phyloP scores from a whole-genome alignment of 108 stramenopile species.

The Fistulifera solaris region DNA sequence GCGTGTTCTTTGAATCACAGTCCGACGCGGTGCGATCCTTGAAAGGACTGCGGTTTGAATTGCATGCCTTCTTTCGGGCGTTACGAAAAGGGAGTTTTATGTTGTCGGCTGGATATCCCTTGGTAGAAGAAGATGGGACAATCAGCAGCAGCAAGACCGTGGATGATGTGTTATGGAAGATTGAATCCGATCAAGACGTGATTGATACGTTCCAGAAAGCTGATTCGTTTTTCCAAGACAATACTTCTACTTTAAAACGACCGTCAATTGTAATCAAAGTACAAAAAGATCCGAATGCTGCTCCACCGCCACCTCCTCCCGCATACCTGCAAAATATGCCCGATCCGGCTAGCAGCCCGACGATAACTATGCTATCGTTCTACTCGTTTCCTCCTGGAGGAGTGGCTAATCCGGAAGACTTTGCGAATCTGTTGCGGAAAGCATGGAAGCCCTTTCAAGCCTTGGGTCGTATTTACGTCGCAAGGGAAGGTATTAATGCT shows the following conservation, averaged over 20 bases:
- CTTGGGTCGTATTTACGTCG: constrained; percentile 90
- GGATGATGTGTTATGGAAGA: constrained; percentile 23
- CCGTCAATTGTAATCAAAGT: constrained; percentile 69
- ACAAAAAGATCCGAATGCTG: constrained; percentile 73
- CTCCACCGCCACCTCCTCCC: constrained; percentile 64
- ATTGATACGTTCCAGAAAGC: constrained; percentile 47
- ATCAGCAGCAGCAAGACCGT: constrained; percentile 9
- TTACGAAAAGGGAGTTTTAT: constrained; percentile 61
- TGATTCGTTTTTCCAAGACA: constrained; percentile 40
- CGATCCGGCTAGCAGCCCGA: constrained; percentile 49
- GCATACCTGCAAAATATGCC: constrained; percentile 57
- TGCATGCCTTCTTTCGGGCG: constrained; percentile 71
- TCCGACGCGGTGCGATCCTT: constrained; percentile 39
- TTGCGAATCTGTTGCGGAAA: constrained; percentile 41
- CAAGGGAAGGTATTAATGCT: constrained; percentile 92
- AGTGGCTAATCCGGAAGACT: constrained; percentile 59
- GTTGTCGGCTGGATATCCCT: constrained; percentile 52
- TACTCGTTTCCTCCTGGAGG: constrained; percentile 71
- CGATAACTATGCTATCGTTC: constrained; percentile 87
- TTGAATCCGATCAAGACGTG: constrained; percentile 66
- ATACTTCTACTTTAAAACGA: constrained; percentile 32
- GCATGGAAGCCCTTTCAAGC: constrained; percentile 82
- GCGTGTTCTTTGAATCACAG: constrained; percentile 65
- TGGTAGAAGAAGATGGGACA: constrained; percentile 44
- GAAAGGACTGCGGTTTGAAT: constrained; percentile 46